A percentile compares a stretch with the other conserved stretches of the same genome.
Evolutionary conservation across 2,329 filamentous ascomycete genomes (phyloP).

Genomic region (Tolypocladium ovalisporum): DNA sequence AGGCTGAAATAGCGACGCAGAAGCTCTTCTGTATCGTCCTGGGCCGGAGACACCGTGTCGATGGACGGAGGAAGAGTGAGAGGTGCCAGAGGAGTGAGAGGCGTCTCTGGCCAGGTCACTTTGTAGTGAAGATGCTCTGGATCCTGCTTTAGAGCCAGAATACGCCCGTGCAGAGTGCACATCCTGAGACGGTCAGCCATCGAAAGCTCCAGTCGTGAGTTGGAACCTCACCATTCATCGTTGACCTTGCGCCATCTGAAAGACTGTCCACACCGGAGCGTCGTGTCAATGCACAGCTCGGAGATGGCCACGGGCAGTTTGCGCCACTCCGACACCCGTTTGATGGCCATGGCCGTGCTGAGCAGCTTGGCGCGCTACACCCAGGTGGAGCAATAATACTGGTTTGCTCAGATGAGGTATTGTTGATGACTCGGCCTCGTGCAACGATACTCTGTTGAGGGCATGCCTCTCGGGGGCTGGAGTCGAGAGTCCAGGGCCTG

Average conservation of each 20-base stretch:
- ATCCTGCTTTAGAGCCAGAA: slow-evolving; percentile 80
- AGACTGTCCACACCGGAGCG: slow-evolving; percentile 86
- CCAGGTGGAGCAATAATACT: not conserved
- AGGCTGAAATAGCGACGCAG: slow-evolving; percentile 83
- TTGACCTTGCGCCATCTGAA: slow-evolving; percentile 87
- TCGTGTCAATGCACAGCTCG: slow-evolving; percentile 91
- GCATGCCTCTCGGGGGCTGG: too few relatives aligned
- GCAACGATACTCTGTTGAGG: too few relatives aligned
- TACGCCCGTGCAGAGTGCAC: slow-evolving; percentile 74
- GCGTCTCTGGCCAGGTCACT: slow-evolving; percentile 44
- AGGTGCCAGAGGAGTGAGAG: slow-evolving; percentile 4
- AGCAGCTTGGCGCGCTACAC: not conserved
- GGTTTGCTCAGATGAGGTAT: too few relatives aligned
- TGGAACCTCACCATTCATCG: slow-evolving; percentile 60
- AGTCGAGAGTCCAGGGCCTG: too few relatives aligned
- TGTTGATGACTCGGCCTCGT: not conserved
- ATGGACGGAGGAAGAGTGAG: slow-evolving; percentile 3
- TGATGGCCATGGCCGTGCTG: slow-evolving; percentile 20
- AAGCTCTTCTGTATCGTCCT: slow-evolving; percentile 63
- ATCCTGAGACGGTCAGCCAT: slow-evolving; percentile 37
- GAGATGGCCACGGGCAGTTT: slow-evolving; percentile 72
- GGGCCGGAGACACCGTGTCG: slow-evolving; percentile 8
- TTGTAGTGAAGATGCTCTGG: slow-evolving; percentile 68
- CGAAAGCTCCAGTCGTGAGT: not conserved
- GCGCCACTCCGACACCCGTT: slow-evolving; percentile 64